Percentiles rank a stretch among this genome's conserved stretches.
Conservation (phyloP, 1,284 basidiomycete genomes). For the Boletus calvinii region DNA sequence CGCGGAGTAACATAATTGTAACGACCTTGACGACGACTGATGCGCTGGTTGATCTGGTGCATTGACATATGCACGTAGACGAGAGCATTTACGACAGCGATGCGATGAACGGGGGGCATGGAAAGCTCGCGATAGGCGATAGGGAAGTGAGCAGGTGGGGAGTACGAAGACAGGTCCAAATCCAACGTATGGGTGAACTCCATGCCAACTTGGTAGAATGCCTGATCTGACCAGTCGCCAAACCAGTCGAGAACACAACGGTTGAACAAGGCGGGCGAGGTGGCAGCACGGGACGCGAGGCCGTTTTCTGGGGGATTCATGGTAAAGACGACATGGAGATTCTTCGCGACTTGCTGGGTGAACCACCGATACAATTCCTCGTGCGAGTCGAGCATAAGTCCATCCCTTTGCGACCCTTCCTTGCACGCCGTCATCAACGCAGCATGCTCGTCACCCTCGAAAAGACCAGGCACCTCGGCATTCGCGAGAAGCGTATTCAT, state of each 20-base stretch:
- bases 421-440: slow-evolving; percentile 98
- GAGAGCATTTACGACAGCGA: slow-evolving; percentile 90
- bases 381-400: slow-evolving; percentile 96
- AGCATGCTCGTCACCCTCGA: slow-evolving; percentile 96
- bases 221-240: slow-evolving; percentile 97
- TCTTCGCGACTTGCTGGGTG: slow-evolving; percentile 94
- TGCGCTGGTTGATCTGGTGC: slow-evolving; percentile 84
- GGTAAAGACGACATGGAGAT: slow-evolving; percentile 96
- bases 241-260: slow-evolving; percentile 99
- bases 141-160: slow-evolving; percentile 79
- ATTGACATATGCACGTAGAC: slow-evolving; percentile 92
- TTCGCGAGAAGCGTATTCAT: slow-evolving; percentile 99
- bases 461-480: slow-evolving; percentile 98
- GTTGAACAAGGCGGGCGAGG: slow-evolving; percentile 97
- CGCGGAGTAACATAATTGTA: slow-evolving; percentile 98
- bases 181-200: slow-evolving; percentile 94
- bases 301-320: slow-evolving; percentile 99
- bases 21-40: slow-evolving; percentile 89
- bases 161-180: slow-evolving; percentile 81
- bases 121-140: slow-evolving; percentile 81
- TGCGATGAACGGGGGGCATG: slow-evolving; percentile 81
- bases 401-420: slow-evolving; percentile 96
- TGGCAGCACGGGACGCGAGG: slow-evolving; percentile 92
- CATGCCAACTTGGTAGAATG: slow-evolving; percentile 94
- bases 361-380: slow-evolving; percentile 98